These are phyloP conservation scores for Cymbopogon flexuosus DNA, from an alignment of 202 grass and related monocot species.

Conservation along the genomic window DNA sequence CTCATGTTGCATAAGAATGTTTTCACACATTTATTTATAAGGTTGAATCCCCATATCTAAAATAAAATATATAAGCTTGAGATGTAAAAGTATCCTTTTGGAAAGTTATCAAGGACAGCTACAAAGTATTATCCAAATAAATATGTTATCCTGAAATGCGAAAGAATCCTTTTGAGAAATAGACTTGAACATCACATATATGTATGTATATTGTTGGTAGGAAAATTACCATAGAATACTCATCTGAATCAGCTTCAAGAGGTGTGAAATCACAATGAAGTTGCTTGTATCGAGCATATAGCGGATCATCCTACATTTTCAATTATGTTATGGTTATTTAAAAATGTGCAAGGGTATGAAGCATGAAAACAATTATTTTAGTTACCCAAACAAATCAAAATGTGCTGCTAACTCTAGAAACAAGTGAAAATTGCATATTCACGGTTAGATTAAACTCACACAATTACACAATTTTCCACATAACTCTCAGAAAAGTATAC, in stretches of 20 bases:
- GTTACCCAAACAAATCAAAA: constrained; percentile 8
- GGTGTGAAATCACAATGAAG: constrained; percentile 68
- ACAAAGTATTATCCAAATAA: background rate
- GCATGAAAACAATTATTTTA: background rate
- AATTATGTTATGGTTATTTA: constrained; percentile 22
- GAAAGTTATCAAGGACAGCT: background rate
- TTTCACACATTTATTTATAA: background rate
- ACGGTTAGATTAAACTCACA: background rate
- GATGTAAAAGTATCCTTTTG: background rate
- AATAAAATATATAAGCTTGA: background rate
- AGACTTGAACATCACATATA: background rate
- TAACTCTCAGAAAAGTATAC: background rate
- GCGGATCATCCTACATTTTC: constrained; percentile 68
- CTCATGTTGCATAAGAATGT: background rate
- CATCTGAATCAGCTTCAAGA: constrained; percentile 62
- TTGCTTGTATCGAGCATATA: constrained; percentile 72
- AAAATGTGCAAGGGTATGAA: constrained; percentile 17
- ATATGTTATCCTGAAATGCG: constrained; percentile 2
- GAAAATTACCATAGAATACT: constrained; percentile 76
- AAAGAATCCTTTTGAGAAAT: background rate
- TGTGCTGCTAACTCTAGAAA: background rate
- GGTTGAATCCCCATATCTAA: background rate
- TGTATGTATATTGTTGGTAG: constrained; percentile 26
- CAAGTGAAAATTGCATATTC: constrained; percentile 17
- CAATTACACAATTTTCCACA: background rate